These are phyloP conservation scores for Lantana camara DNA, from an alignment of 257 asterid genomes.

Conservation along the genomic window DNA sequence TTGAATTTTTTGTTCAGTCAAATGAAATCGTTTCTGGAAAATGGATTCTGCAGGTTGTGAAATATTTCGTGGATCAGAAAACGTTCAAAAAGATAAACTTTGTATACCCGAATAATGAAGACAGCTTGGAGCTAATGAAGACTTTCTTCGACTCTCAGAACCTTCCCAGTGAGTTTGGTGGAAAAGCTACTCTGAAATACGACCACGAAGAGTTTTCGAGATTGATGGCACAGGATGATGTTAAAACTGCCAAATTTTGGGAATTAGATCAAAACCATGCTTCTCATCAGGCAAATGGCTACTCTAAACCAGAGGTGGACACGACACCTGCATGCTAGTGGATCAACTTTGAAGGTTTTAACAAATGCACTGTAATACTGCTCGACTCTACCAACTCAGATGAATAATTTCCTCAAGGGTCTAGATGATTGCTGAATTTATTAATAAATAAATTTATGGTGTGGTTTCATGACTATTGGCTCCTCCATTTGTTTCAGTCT, in stretches of 20 bases:
- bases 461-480: too few species aligned
- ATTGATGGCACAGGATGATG: slow-evolving; percentile 74
- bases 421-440: too few species aligned
- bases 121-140: slow-evolving; percentile 74
- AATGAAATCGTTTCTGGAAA: background rate
- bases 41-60: slow-evolving; percentile 52
- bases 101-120: slow-evolving; percentile 67
- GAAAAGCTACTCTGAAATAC: slow-evolving; percentile 64
- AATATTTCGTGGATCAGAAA: slow-evolving; percentile 68
- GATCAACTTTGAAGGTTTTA: background rate
- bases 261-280: slow-evolving; percentile 33
- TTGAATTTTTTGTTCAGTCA: background rate
- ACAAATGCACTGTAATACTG: background rate
- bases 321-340: slow-evolving; percentile 40
- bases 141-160: slow-evolving; percentile 62
- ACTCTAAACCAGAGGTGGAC: slow-evolving; percentile 15
- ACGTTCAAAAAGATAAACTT: slow-evolving; percentile 62
- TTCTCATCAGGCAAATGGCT: slow-evolving; percentile 14
- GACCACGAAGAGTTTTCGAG: slow-evolving; percentile 82
- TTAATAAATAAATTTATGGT: too few species aligned
- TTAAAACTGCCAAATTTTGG: slow-evolving; percentile 72
- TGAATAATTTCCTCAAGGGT: too few species aligned
- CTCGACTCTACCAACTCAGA: background rate
- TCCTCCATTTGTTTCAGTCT: too few species aligned
- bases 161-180: slow-evolving; percentile 90